A percentile compares a stretch with the other conserved stretches of the same genome.
phyloP scores from a whole-genome alignment of 768 basidiomycete genomes.

The Krasilnikovozyma curviuscula region DNA sequence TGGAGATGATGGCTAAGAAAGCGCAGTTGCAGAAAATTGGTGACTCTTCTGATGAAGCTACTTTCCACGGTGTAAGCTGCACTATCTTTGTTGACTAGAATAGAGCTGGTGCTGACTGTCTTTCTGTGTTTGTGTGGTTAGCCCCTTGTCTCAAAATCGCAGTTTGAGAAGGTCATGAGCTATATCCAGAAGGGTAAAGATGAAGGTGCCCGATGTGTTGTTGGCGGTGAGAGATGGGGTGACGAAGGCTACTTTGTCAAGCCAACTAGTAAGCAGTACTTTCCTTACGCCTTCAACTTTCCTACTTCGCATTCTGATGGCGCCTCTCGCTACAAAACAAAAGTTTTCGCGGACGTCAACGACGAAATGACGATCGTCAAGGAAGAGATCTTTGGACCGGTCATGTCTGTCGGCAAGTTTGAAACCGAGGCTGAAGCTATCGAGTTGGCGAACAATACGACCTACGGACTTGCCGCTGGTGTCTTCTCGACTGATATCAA shows the following conservation, averaged over 20 bases:
- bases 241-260: slow-evolving; percentile 1
- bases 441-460: neutral
- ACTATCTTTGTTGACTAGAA: too few relatives aligned
- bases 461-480: neutral
- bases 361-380: neutral
- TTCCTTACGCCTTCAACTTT: too few relatives aligned
- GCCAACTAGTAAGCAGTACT: neutral
- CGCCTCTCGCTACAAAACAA: too few relatives aligned
- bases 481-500: too few relatives aligned
- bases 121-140: too few relatives aligned
- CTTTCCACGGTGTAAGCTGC: too few relatives aligned
- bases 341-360: slow-evolving; percentile 1
- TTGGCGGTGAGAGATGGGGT: neutral
- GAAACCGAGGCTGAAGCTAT: neutral
- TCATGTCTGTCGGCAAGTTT: neutral
- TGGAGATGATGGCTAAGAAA: too few relatives aligned
- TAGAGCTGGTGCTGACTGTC: too few relatives aligned
- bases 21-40: neutral
- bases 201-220: neutral
- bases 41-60: too few relatives aligned
- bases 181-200: too few relatives aligned
- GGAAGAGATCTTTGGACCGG: neutral
- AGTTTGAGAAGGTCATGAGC: too few relatives aligned
- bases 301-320: neutral
- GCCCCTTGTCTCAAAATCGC: too few relatives aligned